Percentiles rank a stretch among this genome's conserved stretches.
Conservation (phyloP, 768 basidiomycete genomes). For the Amanita pallidorosea region DNA sequence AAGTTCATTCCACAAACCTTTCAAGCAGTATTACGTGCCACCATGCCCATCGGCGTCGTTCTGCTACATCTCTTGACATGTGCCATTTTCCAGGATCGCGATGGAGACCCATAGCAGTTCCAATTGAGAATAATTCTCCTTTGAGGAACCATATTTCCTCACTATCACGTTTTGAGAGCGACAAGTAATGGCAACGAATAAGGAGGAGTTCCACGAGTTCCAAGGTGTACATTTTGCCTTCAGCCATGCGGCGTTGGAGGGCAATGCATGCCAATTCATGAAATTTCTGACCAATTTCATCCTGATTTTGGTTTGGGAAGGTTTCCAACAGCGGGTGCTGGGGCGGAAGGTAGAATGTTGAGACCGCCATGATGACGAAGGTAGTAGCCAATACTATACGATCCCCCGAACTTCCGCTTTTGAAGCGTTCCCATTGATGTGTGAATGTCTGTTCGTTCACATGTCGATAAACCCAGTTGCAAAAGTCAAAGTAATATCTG, state of each 20-base stretch:
- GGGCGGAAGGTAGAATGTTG: constrained; percentile 60
- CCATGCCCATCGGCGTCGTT: constrained; percentile 82
- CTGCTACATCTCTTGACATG: constrained; percentile 58
- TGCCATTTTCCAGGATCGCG: constrained; percentile 77
- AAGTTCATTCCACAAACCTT: constrained; percentile 30
- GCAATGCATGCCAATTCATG: constrained; percentile 60
- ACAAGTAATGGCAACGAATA: constrained; percentile 61
- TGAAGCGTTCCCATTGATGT: constrained; percentile 65
- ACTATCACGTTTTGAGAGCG: constrained; percentile 60
- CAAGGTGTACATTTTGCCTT: constrained; percentile 50
- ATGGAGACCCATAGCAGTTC: constrained; percentile 76
- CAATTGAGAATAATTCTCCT: constrained; percentile 66
- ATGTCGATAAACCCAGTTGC: constrained; percentile 82
- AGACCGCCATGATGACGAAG: constrained; percentile 65
- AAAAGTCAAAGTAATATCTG: constrained; percentile 72
- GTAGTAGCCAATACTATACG: constrained; percentile 63
- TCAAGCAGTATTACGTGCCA: constrained; percentile 81
- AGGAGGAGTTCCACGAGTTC: constrained; percentile 72
- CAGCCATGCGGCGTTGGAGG: constrained; percentile 49
- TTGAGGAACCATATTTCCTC: constrained; percentile 75
- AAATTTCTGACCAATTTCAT: constrained; percentile 54
- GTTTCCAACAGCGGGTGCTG: constrained; percentile 51
- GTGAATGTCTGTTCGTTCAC: constrained; percentile 55
- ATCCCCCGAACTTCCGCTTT: constrained; percentile 52
- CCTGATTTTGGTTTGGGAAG: constrained; percentile 34